Evolutionary conservation across 306 rosid species (phyloP), one percentile per base, ranked within the genome.

Genomic region (Sindora glabra): DNA sequence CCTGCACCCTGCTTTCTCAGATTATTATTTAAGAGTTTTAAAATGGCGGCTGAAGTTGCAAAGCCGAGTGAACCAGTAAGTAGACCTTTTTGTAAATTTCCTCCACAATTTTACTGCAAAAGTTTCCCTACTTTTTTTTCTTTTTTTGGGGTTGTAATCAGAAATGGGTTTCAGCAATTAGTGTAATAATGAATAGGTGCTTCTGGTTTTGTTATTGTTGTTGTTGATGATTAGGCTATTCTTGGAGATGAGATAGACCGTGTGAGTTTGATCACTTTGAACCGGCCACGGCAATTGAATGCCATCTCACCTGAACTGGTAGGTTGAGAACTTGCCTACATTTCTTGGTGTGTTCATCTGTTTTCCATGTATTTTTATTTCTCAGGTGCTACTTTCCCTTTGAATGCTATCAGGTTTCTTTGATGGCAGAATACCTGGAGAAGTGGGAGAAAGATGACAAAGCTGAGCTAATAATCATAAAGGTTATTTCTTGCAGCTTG

Each of bases 371-470:
- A 7, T 3, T 49, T 8, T 37, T 9, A 4, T 19, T 44, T 44
- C 9, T 8, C 15, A 45, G 10, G 8, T 27, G 5, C 38, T 48
- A 50, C 33, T 17, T 8, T 27, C 8, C 29, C 33, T 53, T 55
- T 13, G 41, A 27, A 50, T 66, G 61, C 29, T 16, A 47, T 68
- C 80, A 91, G 97, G 97, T 88, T 67, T 79, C 79, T 76, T 74
- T 76, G 71, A 73, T 88, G 30, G 98, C 94, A 34, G 62, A 69
- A 53, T 79, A 74, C 81, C 77, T 92, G 64, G 98, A 92, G 62
- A 88, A 80, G 64, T 92, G 98, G 95, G 96, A 92, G 61, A 83
- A 81, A 61, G 94, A 92, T 34, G 83, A 83, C 30, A 60, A 74
- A 22, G 94, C 86, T 18, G 86, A 88, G 55, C 94, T 92, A 59